phyloP scores from a whole-genome alignment of 495 filamentous ascomycete genomes.

The Annulohypoxylon nitens region DNA sequence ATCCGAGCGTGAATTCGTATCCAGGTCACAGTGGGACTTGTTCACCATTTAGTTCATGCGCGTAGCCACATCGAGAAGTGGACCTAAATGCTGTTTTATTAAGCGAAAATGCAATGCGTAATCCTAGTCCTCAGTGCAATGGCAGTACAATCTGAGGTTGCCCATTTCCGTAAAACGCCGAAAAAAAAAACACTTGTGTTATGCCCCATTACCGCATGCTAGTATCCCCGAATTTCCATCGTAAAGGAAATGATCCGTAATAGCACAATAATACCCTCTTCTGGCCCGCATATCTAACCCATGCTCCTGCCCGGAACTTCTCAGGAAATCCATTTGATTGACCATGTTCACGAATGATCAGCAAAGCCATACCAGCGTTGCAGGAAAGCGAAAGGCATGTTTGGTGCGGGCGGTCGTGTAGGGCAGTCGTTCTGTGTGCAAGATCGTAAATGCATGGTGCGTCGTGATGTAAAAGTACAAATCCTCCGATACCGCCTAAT shows the following conservation, averaged over 20 bases:
- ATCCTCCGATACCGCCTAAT: not conserved
- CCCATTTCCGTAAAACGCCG: conserved; percentile 32
- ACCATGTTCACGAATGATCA: not conserved
- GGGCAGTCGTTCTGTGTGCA: not conserved
- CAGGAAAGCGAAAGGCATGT: not conserved
- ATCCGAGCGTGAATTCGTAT: not conserved
- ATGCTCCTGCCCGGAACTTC: not conserved
- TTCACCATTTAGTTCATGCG: not conserved
- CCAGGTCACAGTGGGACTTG: not conserved
- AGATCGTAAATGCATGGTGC: not conserved
- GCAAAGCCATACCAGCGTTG: not conserved
- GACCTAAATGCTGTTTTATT: conserved; percentile 24
- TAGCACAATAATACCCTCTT: not conserved
- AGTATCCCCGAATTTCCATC: not conserved
- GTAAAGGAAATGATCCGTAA: conserved; percentile 10
- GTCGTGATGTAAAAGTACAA: conserved; percentile 8
- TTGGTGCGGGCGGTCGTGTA: no score
- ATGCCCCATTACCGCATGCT: conserved; percentile 27
- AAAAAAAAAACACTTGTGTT: conserved; percentile 13
- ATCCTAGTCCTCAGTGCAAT: conserved; percentile 5
- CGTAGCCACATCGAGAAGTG: not conserved
- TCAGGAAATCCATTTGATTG: not conserved
- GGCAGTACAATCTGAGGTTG: conserved; percentile 23
- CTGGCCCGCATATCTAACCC: not conserved
- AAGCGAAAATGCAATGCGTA: conserved; percentile 6